Evolutionary conservation across 768 basidiomycete species (phyloP), one percentile per base, ranked within the genome.

Genomic region (Amanita jacksonii): DNA sequence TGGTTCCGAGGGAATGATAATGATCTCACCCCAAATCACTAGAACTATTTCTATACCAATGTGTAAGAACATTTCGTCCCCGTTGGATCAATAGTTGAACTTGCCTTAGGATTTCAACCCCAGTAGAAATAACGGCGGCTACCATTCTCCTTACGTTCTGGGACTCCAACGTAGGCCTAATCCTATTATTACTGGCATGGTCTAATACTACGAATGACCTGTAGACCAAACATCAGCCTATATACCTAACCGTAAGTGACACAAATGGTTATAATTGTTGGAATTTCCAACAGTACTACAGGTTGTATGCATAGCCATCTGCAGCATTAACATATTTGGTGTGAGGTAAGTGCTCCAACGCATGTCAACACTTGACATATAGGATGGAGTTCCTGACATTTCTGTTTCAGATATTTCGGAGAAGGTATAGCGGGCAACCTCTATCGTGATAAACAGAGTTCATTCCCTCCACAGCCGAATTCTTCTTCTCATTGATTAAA

Each of bases 111-210:
- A 77, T 82, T 42, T 70, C 79, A 1, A 67, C 76, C 0, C 83
- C 83, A 7, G 77, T 79, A n/a, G 85, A 87, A 62, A 70, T 90
- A 43, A 77, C 78, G 1, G 85, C 85, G 1, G 77, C 81, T 7
- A 70, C 75, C 10, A 70, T 88, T 40, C 59, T 90, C 8, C 65
- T 88, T 45, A 68, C 73, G 5, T 87, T 79, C 64, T 88, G 85
- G 85, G 79, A 84, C 59, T 50, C 61, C 22, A 65, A 80, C 51
- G 78, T 79, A 48, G 45, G 68, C 58, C 5, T 28, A 5, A 9
- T 28, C 28, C 16, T 30, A 12, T 6, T 45, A 8, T 25, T n/a
- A n/a, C n/a, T n/a, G n/a, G n/a, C n/a, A n/a, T n/a, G n/a, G n/a
- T n/a, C n/a, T n/a, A n/a, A n/a, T n/a, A n/a, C n/a, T n/a, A n/a